Conservation (phyloP, 2,329 filamentous ascomycete species). For the Nemania sp. region DNA sequence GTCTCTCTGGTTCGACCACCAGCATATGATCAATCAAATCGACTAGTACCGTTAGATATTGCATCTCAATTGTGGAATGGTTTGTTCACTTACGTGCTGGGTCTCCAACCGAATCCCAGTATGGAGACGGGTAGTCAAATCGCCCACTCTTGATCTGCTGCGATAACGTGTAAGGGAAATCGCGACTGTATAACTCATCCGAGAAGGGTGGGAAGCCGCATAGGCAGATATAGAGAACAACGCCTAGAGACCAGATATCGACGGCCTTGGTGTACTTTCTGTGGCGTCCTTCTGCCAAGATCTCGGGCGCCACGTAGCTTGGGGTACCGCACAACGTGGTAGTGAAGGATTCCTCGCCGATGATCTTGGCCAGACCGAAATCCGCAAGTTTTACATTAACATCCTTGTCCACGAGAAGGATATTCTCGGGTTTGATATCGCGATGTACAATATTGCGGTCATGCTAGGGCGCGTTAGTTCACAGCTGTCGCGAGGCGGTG, state of each 20-base stretch:
- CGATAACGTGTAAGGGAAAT: constrained; percentile 84
- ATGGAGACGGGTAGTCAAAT: constrained; percentile 95
- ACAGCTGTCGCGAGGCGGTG: constrained; percentile 34
- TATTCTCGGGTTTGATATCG: constrained; percentile 98
- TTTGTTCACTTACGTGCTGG: constrained; percentile 63
- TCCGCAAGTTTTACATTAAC: constrained; percentile 90
- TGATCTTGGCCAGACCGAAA: constrained; percentile 97
- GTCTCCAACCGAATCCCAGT: constrained; percentile 90
- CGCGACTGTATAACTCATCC: constrained; percentile 79
- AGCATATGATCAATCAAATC: constrained; percentile 96
- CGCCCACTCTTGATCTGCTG: constrained; percentile 87
- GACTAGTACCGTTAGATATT: constrained; percentile 47
- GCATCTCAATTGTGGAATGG: background rate
- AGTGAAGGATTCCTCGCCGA: constrained; percentile 97
- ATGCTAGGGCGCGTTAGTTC: constrained; percentile 61
- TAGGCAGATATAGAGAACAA: constrained; percentile 94
- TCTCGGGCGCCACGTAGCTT: constrained; percentile 94
- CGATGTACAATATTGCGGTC: constrained; percentile 96
- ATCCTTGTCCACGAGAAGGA: constrained; percentile 82
- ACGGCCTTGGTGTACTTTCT: constrained; percentile 93
- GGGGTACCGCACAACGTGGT: constrained; percentile 97
- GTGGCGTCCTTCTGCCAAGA: constrained; percentile 78
- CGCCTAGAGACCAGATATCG: constrained; percentile 96
- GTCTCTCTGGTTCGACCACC: constrained; percentile 78
- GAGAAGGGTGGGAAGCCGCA: constrained; percentile 98